These are phyloP conservation scores for Sporothrix protearum DNA, from an alignment of 2,329 filamentous ascomycete genomes.

Conservation along the genomic window DNA sequence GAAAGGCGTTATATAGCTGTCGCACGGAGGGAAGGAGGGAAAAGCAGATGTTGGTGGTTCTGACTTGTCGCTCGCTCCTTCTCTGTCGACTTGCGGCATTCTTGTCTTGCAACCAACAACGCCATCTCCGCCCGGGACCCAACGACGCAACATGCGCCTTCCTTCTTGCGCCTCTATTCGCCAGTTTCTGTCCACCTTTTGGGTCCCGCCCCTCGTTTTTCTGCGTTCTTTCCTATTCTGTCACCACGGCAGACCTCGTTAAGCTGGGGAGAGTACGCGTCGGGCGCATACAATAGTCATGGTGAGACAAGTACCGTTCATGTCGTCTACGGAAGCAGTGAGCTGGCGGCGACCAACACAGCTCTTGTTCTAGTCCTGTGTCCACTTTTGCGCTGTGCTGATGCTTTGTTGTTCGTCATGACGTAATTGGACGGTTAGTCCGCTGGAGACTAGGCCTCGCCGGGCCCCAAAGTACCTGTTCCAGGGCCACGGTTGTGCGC, in stretches of 20 bases:
- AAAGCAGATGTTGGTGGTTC: background rate
- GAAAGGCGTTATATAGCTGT: constrained; percentile 12
- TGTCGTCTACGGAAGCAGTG: background rate
- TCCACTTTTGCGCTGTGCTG: background rate
- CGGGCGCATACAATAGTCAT: background rate
- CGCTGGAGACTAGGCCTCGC: background rate
- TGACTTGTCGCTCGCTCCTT: constrained; percentile 15
- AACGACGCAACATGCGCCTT: constrained; percentile 20
- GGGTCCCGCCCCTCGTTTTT: constrained; percentile 14
- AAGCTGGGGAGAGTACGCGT: background rate
- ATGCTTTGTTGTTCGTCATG: constrained; percentile 16
- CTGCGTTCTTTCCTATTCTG: constrained; percentile 11
- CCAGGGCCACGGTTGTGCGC: background rate
- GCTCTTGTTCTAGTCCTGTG: background rate
- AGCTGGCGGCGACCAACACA: background rate
- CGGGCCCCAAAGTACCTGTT: background rate
- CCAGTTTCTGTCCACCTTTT: background rate
- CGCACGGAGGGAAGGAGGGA: constrained; percentile 4
- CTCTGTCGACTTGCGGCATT: background rate
- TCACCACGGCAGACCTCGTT: background rate
- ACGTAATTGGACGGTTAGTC: constrained; percentile 14
- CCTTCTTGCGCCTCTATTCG: constrained; percentile 16
- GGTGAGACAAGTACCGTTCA: background rate
- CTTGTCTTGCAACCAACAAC: background rate
- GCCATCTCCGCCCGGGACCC: constrained; percentile 1